phyloP scores from a whole-genome alignment of 2,329 filamentous ascomycete species.

The Beauveria australis region DNA sequence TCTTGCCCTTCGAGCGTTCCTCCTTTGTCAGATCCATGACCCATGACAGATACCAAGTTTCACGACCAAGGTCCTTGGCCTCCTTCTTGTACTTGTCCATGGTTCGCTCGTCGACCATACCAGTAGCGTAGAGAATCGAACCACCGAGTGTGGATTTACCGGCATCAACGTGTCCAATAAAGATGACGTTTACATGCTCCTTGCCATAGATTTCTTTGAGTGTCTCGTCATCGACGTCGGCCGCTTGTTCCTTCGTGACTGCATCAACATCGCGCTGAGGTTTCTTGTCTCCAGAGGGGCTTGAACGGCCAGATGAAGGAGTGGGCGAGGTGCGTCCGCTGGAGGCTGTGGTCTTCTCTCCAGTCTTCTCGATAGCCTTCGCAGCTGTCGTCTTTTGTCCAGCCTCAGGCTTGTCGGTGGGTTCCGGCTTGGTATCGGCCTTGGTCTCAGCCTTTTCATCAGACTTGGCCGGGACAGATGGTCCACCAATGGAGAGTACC shows the following conservation, averaged over 20 bases:
- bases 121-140: constrained; percentile 83
- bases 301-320: constrained; percentile 76
- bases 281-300: constrained; percentile 56
- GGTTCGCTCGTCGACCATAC: constrained; percentile 98
- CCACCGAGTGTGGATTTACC: constrained; percentile 96
- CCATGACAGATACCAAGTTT: constrained; percentile 99
- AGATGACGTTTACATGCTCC: constrained; percentile 88
- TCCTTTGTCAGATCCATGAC: constrained; percentile 95
- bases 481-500: constrained; percentile 35
- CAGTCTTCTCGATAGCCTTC: constrained; percentile 89
- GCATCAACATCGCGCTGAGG: constrained; percentile 64
- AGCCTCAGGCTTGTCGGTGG: constrained; percentile 49
- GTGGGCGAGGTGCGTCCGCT: constrained; percentile 70
- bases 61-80: constrained; percentile 89
- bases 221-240: constrained; percentile 62
- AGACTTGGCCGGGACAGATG: constrained; percentile 29
- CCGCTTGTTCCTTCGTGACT: constrained; percentile 73
- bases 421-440: constrained; percentile 42
- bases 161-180: constrained; percentile 96
- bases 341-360: constrained; percentile 48
- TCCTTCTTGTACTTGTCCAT: constrained; percentile 98
- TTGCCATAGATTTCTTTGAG: constrained; percentile 96
- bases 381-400: constrained; percentile 77
- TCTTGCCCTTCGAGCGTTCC: constrained; percentile 93
- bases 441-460: constrained; percentile 34